Evolutionary conservation across 2,329 filamentous ascomycete species (phyloP).

Genomic region (Apiospora rasikravindrae): DNA sequence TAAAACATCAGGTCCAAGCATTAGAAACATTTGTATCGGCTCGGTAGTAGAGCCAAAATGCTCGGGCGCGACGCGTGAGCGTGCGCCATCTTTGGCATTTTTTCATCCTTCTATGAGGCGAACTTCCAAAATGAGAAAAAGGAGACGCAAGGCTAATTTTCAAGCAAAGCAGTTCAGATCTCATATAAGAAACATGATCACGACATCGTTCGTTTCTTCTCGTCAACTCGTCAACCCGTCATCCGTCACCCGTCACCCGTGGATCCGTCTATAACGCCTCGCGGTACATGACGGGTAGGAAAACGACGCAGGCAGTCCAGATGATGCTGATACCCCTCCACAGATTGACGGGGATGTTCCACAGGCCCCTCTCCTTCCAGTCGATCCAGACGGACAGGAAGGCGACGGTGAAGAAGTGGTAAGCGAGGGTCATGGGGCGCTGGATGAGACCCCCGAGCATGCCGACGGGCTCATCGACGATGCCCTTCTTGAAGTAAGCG

Average conservation of each 20-base stretch:
- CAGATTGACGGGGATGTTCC: slow-evolving; percentile 68
- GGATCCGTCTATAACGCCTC: slow-evolving; percentile 2
- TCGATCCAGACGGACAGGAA: slow-evolving; percentile 82
- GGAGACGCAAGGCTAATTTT: not conserved
- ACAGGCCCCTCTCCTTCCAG: slow-evolving; percentile 55
- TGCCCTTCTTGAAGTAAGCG: slow-evolving; percentile 81
- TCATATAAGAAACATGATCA: not conserved
- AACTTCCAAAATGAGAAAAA: not conserved
- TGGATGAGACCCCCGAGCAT: slow-evolving; percentile 83
- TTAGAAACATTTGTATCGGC: not conserved
- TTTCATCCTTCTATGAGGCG: not conserved
- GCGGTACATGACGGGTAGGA: slow-evolving; percentile 74
- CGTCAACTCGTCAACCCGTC: not conserved
- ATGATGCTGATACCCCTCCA: slow-evolving; percentile 73
- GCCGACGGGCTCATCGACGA: slow-evolving; percentile 79
- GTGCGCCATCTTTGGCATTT: not conserved
- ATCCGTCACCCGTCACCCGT: not conserved
- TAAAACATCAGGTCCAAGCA: not conserved
- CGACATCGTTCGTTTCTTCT: not conserved
- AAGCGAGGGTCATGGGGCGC: slow-evolving; percentile 77
- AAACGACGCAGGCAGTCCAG: slow-evolving; percentile 80
- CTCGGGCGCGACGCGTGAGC: not conserved
- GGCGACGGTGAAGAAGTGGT: slow-evolving; percentile 95
- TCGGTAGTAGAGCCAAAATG: not conserved
- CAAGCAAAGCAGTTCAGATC: not conserved